A percentile compares a stretch with the other conserved stretches of the same genome.
Conservation (phyloP, 2,329 filamentous ascomycete genomes). For the Cercospora brassicicola region DNA sequence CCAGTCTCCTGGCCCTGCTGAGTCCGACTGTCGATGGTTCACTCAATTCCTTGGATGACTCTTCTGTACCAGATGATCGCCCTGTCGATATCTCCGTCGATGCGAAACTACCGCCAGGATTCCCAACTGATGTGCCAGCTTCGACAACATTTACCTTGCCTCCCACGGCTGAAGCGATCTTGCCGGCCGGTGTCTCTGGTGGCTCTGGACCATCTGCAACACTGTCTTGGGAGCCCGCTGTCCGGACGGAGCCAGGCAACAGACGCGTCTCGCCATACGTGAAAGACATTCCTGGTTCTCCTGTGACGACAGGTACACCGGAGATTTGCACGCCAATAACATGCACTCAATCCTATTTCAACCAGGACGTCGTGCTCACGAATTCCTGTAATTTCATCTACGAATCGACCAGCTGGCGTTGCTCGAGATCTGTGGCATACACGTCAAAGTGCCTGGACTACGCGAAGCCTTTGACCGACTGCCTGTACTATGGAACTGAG, state of each 20-base stretch:
- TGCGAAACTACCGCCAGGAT: neutral
- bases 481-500: neutral
- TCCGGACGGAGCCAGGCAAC: neutral
- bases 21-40: neutral
- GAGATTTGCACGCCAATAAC: neutral
- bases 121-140: neutral
- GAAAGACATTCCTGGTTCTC: neutral
- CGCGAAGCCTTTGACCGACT: neutral
- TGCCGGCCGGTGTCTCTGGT: neutral
- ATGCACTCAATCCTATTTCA: neutral
- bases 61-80: neutral
- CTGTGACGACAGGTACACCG: neutral
- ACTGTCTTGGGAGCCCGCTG: neutral
- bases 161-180: neutral
- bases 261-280: neutral
- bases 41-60: neutral
- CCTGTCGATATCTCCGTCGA: neutral
- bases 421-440: neutral
- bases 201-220: neutral
- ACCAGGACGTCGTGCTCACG: neutral
- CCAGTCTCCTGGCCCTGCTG: neutral
- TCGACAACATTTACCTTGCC: neutral
- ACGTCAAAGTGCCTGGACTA: neutral
- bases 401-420: neutral
- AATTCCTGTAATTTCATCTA: neutral